These are phyloP conservation scores for Yamadazyma dushanensis DNA, from an alignment of 1,139 yeast species.

Conservation along the genomic window DNA sequence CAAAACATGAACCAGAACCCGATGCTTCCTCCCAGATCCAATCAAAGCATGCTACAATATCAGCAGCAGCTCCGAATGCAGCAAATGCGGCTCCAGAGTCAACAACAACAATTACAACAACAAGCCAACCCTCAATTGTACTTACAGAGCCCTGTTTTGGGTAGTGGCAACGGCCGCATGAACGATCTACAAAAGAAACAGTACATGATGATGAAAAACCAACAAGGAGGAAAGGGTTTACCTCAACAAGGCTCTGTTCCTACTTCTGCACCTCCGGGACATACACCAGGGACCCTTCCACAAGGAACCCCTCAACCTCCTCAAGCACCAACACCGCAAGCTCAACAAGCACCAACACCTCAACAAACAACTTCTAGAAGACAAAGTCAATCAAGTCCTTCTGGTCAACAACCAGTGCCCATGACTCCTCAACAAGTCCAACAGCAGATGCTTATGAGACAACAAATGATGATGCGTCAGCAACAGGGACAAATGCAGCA, in stretches of 20 bases:
- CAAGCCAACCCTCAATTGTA: conserved; percentile 18
- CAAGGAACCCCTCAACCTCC: conserved; percentile 5
- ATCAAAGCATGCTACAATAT: conserved; percentile 17
- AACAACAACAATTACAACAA: conserved; percentile 20
- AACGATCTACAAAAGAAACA: conserved; percentile 24
- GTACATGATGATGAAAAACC: conserved; percentile 26
- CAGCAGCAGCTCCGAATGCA: conserved; percentile 25
- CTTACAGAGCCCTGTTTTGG: conserved; percentile 19
- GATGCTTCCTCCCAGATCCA: conserved; percentile 15
- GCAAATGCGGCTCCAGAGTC: conserved; percentile 28
- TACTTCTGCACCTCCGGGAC: conserved; percentile 15
- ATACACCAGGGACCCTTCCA: conserved; percentile 3
- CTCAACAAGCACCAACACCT: conserved; percentile 5
- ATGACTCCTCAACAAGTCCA: conserved; percentile 13
- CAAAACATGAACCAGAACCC: not conserved
- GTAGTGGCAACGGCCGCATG: conserved; percentile 15
- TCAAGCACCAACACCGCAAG: conserved; percentile 5
- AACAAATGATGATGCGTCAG: conserved; percentile 13
- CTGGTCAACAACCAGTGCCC: conserved; percentile 6
- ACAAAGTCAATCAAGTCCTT: conserved; percentile 3
- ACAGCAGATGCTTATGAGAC: conserved; percentile 18
- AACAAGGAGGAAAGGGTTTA: conserved; percentile 17
- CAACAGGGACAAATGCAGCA: conserved; percentile 11
- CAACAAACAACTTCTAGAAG: conserved; percentile 3
- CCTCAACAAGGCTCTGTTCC: conserved; percentile 13